These are phyloP conservation scores for Fusarium hainanense DNA, from an alignment of 2,329 filamentous ascomycete species.

Conservation along the genomic window DNA sequence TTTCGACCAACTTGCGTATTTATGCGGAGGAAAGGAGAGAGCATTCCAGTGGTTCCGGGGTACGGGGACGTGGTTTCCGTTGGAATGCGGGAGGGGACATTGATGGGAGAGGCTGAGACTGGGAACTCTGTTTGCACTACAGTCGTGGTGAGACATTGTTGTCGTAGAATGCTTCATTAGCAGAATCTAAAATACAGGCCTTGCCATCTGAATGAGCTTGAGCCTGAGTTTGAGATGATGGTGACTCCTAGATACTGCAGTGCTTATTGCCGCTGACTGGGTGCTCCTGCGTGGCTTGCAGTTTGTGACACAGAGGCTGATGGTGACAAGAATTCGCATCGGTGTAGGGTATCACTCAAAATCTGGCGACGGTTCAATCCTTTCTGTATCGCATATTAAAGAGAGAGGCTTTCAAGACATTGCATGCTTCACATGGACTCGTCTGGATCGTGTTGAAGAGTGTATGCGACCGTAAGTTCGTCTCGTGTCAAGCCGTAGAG, in stretches of 20 bases:
- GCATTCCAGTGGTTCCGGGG: constrained; percentile 4
- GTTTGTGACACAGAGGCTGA: neutral
- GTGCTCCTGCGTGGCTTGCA: neutral
- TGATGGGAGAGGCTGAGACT: too few species aligned
- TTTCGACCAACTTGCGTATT: neutral
- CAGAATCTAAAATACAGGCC: too few species aligned
- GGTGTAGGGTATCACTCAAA: neutral
- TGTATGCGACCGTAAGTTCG: neutral
- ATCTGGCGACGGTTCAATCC: accelerated
- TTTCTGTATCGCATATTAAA: neutral
- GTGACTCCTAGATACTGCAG: accelerated
- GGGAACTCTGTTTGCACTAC: neutral
- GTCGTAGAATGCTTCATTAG: too few species aligned
- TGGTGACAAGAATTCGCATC: neutral
- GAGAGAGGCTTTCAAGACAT: neutral
- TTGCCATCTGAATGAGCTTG: too few species aligned
- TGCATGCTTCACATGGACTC: too few species aligned
- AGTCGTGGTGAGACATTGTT: neutral
- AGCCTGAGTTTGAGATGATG: too few species aligned
- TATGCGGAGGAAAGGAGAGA: neutral
- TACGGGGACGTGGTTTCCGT: neutral
- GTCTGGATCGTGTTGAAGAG: accelerated
- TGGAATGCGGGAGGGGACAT: neutral
- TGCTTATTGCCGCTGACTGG: neutral
- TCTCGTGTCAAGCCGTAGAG: neutral